Evolutionary conservation across 2,329 filamentous ascomycete genomes (phyloP).

Genomic region (Metarhizium anisopliae): DNA sequence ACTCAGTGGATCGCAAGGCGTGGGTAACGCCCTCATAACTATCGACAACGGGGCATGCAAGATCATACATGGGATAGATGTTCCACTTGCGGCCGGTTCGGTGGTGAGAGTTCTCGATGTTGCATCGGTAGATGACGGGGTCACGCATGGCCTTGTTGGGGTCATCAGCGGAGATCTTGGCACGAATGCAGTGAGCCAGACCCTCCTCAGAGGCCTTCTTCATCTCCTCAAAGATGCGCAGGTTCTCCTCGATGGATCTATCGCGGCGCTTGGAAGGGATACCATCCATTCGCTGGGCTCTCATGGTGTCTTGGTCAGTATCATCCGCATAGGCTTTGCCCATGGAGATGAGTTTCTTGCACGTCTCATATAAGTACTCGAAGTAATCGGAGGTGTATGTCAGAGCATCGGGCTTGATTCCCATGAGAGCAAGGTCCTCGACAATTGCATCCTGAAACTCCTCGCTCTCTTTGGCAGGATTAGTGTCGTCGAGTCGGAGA

Average conservation of each 20-base stretch:
- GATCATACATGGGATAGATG: slow-evolving; percentile 82
- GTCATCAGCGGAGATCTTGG: slow-evolving; percentile 85
- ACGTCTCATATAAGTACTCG: slow-evolving; percentile 79
- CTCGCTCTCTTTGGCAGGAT: slow-evolving; percentile 93
- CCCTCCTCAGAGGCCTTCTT: slow-evolving; percentile 75
- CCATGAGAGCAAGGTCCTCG: slow-evolving; percentile 84
- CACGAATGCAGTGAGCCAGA: slow-evolving; percentile 80
- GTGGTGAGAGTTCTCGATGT: slow-evolving; percentile 58
- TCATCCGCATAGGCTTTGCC: slow-evolving; percentile 93
- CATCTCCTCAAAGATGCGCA: slow-evolving; percentile 89
- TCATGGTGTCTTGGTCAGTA: slow-evolving; percentile 83
- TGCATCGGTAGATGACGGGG: slow-evolving; percentile 94
- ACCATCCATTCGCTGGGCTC: slow-evolving; percentile 73
- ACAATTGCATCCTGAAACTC: slow-evolving; percentile 93
- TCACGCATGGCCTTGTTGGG: slow-evolving; percentile 94
- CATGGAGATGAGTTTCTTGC: slow-evolving; percentile 73
- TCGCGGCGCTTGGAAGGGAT: slow-evolving; percentile 76
- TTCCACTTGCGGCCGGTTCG: slow-evolving; percentile 74
- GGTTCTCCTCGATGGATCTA: slow-evolving; percentile 68
- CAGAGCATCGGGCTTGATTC: slow-evolving; percentile 77
- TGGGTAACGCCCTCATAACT: slow-evolving; percentile 75
- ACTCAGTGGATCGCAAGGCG: slow-evolving; percentile 75
- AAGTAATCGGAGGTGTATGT: slow-evolving; percentile 96
- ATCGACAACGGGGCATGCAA: slow-evolving; percentile 76
- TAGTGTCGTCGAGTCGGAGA: slow-evolving; percentile 93